Percentiles rank a stretch among this genome's conserved stretches.
Conservation (phyloP, 768 basidiomycete genomes). For the Termitomyces sp. region DNA sequence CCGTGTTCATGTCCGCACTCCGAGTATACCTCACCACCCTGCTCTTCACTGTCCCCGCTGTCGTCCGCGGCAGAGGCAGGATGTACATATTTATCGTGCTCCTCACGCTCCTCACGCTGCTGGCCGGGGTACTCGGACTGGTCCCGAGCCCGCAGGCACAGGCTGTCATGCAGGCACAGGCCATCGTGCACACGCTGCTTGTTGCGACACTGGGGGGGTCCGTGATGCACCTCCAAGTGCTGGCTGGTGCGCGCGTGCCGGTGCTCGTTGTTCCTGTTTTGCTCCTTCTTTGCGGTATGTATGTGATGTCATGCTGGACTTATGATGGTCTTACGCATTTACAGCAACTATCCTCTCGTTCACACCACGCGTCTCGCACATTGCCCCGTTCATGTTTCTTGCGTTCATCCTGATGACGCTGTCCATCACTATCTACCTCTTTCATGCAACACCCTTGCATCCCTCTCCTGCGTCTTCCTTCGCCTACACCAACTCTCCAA, state of each 20-base stretch:
- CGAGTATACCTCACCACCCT: too few species aligned
- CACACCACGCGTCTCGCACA: neutral
- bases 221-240: constrained; percentile 8
- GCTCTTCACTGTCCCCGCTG: too few species aligned
- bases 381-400: constrained; percentile 2
- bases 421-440: neutral
- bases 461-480: neutral
- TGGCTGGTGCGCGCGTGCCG: neutral
- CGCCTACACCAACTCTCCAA: neutral
- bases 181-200: constrained; percentile 8
- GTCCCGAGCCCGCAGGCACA: constrained; percentile 1
- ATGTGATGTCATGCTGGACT: too few species aligned
- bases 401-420: constrained; percentile 6
- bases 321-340: too few species aligned
- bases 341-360: constrained; percentile 7
- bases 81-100: constrained; percentile 7
- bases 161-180: too few species aligned
- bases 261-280: constrained; percentile 1
- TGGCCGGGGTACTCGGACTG: neutral
- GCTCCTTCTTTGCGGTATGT: constrained; percentile 6
- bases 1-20: too few species aligned
- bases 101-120: constrained; percentile 3
- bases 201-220: constrained; percentile 7
- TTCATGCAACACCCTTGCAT: neutral
- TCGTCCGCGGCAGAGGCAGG: too few species aligned